Evolutionary conservation across 768 basidiomycete genomes (phyloP), one percentile per base, ranked within the genome.

Genomic region (Russula griseocarnosa): DNA sequence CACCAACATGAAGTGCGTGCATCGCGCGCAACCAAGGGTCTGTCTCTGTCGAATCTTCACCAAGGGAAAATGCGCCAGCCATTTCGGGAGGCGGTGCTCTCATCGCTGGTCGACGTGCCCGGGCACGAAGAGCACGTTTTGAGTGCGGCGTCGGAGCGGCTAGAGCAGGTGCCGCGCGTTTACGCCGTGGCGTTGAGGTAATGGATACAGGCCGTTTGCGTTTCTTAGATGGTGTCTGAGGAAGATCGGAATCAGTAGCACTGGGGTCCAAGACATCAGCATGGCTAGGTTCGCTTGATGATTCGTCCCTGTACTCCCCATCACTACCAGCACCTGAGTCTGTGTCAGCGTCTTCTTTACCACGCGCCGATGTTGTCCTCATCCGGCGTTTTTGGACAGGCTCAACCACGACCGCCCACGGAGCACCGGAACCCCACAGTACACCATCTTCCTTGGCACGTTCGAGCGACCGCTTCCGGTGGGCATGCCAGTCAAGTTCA

Each of bases 1-100:
- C 90, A 1, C 92, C 92, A 16, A 98, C 97, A 72, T 98, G 97
- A 54, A 98, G 74, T 14, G 92, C 83, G 72, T 94, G 87, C 86
- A 96, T 90, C 7, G 92, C 88, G 10, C 93, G 82, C 59, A 94
- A 73, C 85, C 90, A 96, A 3, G 92, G 86, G 14, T 69, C 62
- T 28, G 70, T 95, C 89, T 44, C 79, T 73, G 3, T 88, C 86
- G 3, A 92, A 73, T 66, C 81, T 82, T 28, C 77, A 78, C 71
- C 82, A 67, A 51, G 47, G 1, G 59, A 50, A 10, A 60, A 50
- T 20, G 63, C 22, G 69, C 74, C 69, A 77, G 57, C 58, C 79
- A 66, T 72, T 58, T 76, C 76, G 2, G 74, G 74, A 18, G 74
- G 69, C 50, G 74, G 74, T 68, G 79, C 71, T 56, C 74, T 74